These are phyloP conservation scores for Monilinia fructicola DNA, from an alignment of 2,329 filamentous ascomycete species.

Conservation along the genomic window DNA sequence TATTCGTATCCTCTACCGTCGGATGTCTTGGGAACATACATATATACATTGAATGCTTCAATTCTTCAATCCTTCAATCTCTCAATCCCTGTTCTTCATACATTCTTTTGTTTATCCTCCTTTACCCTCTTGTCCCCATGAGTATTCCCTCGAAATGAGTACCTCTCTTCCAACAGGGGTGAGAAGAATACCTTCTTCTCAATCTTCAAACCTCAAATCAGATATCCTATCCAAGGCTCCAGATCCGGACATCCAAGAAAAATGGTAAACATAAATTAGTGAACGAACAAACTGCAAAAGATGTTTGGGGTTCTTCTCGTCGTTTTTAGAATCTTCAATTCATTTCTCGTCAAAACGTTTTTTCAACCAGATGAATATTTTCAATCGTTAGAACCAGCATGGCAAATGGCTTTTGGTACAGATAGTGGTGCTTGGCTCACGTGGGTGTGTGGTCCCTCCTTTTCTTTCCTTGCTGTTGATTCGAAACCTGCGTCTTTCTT, in stretches of 20 bases:
- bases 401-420: slow-evolving; percentile 79
- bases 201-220: not conserved
- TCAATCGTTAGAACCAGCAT: slow-evolving; percentile 92
- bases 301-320: slow-evolving; percentile 47
- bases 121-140: not conserved
- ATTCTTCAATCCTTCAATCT: no score
- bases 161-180: slow-evolving; percentile 1
- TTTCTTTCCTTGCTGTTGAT: not conserved
- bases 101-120: no score
- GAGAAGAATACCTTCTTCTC: not conserved
- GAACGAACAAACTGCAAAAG: slow-evolving; percentile 35
- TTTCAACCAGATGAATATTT: slow-evolving; percentile 99
- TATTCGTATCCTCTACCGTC: no score
- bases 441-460: slow-evolving; percentile 64
- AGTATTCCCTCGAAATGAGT: not conserved
- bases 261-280: slow-evolving; percentile 35
- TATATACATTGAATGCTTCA: not conserved
- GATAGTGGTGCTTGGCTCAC: slow-evolving; percentile 86
- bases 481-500: not conserved
- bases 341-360: slow-evolving; percentile 77
- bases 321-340: slow-evolving; percentile 75
- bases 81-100: not conserved
- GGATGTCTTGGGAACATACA: no score
- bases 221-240: not conserved
- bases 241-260: slow-evolving; percentile 23